Base-by-base conservation (phyloP, 768 basidiomycete species). In the Rhizopogon salebrosus region DNA sequence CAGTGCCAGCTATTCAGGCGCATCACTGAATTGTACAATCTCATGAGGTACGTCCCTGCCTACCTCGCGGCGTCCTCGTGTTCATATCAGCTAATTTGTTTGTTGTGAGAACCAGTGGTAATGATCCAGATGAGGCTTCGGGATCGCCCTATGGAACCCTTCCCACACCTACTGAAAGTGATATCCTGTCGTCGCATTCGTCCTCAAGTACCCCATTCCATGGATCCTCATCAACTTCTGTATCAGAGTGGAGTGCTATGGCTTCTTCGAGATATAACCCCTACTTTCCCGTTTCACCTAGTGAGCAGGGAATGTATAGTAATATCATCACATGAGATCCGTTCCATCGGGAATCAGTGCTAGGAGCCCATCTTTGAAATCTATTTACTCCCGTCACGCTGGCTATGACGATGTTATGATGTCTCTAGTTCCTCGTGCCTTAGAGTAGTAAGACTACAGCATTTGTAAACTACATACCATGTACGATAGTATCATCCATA, bases 171-270 rank as follows among this genome's bases (percentile, higher is more conserved):
- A 76, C 82, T 3, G 87, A 85, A 61, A 83, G 79, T 60, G 86
- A 87, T 56, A 66, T 75, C 37, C 62, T 75, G 72, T 71, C 73
- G 27, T 73, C 75, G n/a, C 72, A 75, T 54, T 75, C 75, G 49
- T 68, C 74, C 45, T 72, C 75, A 54, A 72, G 66, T 55, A 71
- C 69, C 56, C 69, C 69, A 53, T 72, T 72, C 71, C 72, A 65
- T 67, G 68, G 57, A 64, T 65, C 72, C 57, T 66, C 62, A 23
- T 51, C 66, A 60, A 75, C 68, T 53, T 59, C 80, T 51, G 78
- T 79, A 37, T 78, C 82, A 57, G 79, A 85, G 67, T 85, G 84
- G 85, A 79, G 74, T 57, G 72, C 78, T 53, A 72, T 84, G 64
- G 60, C 72, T 35, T 72, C 78, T 22, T 62, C 78, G 26, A 77